Percentiles rank a stretch among this genome's conserved stretches.
Conservation (phyloP, 2,329 filamentous ascomycete species). For the Blastomyces gilchristii region DNA sequence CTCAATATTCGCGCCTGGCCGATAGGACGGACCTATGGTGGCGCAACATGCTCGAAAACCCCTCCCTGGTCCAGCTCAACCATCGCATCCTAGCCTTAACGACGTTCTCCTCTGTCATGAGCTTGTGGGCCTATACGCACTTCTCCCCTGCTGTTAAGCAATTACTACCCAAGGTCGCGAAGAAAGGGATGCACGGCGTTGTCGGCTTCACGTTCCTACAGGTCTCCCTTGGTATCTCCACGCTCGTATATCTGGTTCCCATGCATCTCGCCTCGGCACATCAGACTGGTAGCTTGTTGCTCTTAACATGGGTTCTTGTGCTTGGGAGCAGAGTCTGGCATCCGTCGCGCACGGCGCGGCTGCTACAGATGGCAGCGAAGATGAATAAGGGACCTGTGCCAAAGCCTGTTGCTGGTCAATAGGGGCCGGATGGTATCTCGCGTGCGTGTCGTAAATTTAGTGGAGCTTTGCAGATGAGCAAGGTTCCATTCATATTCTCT, state of each 20-base stretch:
- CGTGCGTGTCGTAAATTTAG: no score
- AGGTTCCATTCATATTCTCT: background rate
- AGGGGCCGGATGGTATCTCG: background rate
- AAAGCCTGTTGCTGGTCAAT: background rate
- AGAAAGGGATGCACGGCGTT: conserved; percentile 63
- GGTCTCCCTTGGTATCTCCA: conserved; percentile 76
- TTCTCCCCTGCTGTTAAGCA: conserved; percentile 54
- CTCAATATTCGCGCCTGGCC: conserved; percentile 69
- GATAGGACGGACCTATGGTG: conserved; percentile 82
- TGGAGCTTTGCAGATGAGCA: background rate
- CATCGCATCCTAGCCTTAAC: conserved; percentile 86
- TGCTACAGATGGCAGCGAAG: conserved; percentile 44
- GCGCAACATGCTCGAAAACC: conserved; percentile 97
- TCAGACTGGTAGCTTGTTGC: conserved; percentile 77
- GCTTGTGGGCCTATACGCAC: conserved; percentile 71
- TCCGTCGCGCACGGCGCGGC: conserved; percentile 52
- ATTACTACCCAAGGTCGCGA: conserved; percentile 46
- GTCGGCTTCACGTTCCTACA: conserved; percentile 76
- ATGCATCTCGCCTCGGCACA: conserved; percentile 79
- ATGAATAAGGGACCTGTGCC: conserved; percentile 17
- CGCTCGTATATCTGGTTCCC: conserved; percentile 88
- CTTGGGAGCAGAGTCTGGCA: conserved; percentile 69
- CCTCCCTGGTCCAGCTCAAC: conserved; percentile 86
- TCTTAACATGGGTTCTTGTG: conserved; percentile 72
- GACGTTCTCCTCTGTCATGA: conserved; percentile 71